Base-by-base conservation (phyloP, 768 basidiomycete genomes). In the Pisolithus marmoratus region DNA sequence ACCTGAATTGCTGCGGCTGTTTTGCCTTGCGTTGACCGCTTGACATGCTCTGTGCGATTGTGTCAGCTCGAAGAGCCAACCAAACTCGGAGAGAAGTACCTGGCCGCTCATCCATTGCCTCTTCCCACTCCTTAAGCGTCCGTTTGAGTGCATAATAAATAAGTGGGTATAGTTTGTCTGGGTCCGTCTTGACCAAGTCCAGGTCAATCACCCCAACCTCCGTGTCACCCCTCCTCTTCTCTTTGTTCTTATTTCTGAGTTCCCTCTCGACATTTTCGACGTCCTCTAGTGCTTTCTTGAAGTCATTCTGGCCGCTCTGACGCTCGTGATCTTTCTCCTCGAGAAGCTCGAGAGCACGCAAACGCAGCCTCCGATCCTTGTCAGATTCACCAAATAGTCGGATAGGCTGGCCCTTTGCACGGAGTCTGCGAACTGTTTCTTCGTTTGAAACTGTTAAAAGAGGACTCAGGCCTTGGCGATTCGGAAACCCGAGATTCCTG, bases 61-160 rank as follows among this genome's bases (percentile, higher is more conserved):
- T 41, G 43, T 49, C 48, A 56, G 57, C 43, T 31, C 17, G 26
- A 24, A 36, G 34, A 46, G 20, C 45, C 24, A n/a, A 5, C 36
- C 20, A 19, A 24, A 9, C 2, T 8, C 27, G 24, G 7, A 44
- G 23, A 24, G 2, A 66, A 80, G 34, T 54, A 91, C 93, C 93
- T 60, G 93, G 93, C 62, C 96, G 78, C 55, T 91, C 89, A 50
- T 90, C 91, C 87, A 99, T 87, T 44, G 89, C 88, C 60, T 93
- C 87, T 58, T 85, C 94, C 96, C 96, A 99, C 63, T 99, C 96
- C 61, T 93, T 93, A 48, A 98, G 74, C 5, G 85, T 87, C 55
- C 87, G 78, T 75, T 97, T 97, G 52, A 98, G 72, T 2, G 94
- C 91, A 65, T 94, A 93, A 64, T 99, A 99, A 46, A 99, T 97